Base-by-base conservation (phyloP, 164 flowering plant species). In the Malania oleifera region DNA sequence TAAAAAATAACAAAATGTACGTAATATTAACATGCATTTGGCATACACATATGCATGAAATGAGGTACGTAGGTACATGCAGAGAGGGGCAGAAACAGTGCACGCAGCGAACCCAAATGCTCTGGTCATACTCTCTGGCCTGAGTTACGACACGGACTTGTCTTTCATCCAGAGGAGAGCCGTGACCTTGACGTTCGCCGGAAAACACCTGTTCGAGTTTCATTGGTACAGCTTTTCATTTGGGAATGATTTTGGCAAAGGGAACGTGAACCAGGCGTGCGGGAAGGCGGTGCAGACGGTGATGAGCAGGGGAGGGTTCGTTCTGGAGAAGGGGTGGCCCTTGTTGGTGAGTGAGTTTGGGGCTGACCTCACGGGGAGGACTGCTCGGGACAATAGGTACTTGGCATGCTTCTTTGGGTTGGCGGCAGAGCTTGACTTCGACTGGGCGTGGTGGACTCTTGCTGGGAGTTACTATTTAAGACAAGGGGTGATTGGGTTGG, bases 291-390 rank as follows among this genome's bases (percentile, higher is more conserved):
- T 2, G 22, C 5, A 4, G 12, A 43, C 5, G 22, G 5, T 43
- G 0, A 17, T 4, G 2, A 7, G 18, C 7, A 17, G 22, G 18
- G 22, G 22, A 43, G 46, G 22, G 22, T 87, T 75, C 40, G 52
- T 91, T 63, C 34, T 84, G 55, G 80, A 79, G 2, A 62, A 82
- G 62, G 90, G 96, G 0, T 82, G 60, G 55, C 98, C 98, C 10
- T 56, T 92, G 72, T 75, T 92, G 38, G 31, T 87, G 24, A 87
- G 93, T 55, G 98, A 92, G 70, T 89, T 76, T 62, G 96, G 98
- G 2, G 61, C 73, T 7, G 98, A 92, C 57, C 69, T 57, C 43
- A 84, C 85, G 54, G 98, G 96, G 0, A 64, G 26, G 1, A 84
- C 82, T 65, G 79, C 72, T 62, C 84, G 80, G 63, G 96, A 89